Evolutionary conservation across 106 monocot genomes (phyloP).

Genomic region (Acanthochlamys bracteata): DNA sequence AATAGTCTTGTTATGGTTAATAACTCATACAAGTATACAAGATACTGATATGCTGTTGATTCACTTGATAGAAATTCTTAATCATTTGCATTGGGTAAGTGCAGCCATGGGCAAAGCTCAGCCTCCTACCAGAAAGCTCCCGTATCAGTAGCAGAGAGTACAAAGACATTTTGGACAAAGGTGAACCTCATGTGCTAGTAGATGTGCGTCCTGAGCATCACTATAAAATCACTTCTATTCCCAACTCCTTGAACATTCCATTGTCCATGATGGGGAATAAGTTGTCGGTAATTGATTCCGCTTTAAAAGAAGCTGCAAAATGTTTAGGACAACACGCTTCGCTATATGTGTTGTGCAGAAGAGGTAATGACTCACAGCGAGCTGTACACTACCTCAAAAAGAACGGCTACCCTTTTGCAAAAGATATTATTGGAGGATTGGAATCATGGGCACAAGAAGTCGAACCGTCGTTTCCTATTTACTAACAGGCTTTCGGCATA

Average conservation of each 20-base stretch:
- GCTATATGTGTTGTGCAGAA: constrained; percentile 75
- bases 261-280: constrained; percentile 43
- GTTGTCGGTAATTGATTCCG: constrained; percentile 30
- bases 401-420: constrained; percentile 61
- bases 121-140: constrained; percentile 48
- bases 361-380: constrained; percentile 89
- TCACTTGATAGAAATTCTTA: too few relatives aligned
- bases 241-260: constrained; percentile 79
- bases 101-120: constrained; percentile 37
- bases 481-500: too few relatives aligned
- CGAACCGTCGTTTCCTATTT: constrained; percentile 64
- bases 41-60: too few relatives aligned
- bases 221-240: constrained; percentile 63
- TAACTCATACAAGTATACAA: too few relatives aligned
- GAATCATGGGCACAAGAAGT: constrained; percentile 73
- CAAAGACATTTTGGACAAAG: constrained; percentile 41
- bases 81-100: too few relatives aligned
- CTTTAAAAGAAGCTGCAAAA: constrained; percentile 26
- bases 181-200: constrained; percentile 58
- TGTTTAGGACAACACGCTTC: constrained; percentile 18
- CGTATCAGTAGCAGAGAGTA: constrained; percentile 60
- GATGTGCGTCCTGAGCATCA: constrained; percentile 91
- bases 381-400: constrained; percentile 59
- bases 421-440: constrained; percentile 84
- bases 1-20: too few relatives aligned